phyloP scores from a whole-genome alignment of 139 green algal genomes.

The Chlorella sorokiniana region DNA sequence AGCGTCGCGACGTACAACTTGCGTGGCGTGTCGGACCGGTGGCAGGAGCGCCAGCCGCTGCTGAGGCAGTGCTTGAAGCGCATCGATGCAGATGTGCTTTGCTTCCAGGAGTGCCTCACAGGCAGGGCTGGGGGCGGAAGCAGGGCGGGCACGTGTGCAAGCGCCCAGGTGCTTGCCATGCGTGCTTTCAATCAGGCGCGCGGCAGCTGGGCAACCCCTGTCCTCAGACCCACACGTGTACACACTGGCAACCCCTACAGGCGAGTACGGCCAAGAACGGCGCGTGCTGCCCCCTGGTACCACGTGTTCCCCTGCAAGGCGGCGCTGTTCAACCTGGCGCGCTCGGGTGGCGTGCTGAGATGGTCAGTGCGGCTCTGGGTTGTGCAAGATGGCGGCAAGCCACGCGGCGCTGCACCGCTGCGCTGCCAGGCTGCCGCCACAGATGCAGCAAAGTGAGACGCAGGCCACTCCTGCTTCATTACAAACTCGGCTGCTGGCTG shows the following conservation, averaged over 20 bases:
- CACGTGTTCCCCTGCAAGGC: constrained; percentile 49
- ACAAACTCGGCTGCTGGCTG: background rate
- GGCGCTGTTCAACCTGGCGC: constrained; percentile 41
- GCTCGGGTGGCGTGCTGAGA: constrained; percentile 1
- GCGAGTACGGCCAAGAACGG: constrained; percentile 52
- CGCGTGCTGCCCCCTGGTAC: constrained; percentile 45
- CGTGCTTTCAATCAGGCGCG: background rate
- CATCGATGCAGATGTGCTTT: constrained; percentile 55
- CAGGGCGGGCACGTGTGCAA: background rate
- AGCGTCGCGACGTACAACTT: no score
- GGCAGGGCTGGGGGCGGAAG: background rate
- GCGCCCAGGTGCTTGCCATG: background rate
- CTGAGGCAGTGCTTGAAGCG: constrained; percentile 36
- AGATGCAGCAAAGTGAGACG: background rate
- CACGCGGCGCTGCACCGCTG: no score
- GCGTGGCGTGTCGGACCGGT: constrained; percentile 53
- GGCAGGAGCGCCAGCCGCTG: constrained; percentile 44
- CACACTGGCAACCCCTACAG: constrained; percentile 13
- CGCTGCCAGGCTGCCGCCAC: background rate
- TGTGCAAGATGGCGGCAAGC: background rate
- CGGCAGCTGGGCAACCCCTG: background rate
- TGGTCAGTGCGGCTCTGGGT: background rate
- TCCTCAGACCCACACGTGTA: background rate
- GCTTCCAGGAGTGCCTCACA: constrained; percentile 60
- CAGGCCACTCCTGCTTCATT: background rate